Evolutionary conservation across 331 rosid species (phyloP), one percentile per base, ranked within the genome.

Genomic region (Cucumis variabilis): DNA sequence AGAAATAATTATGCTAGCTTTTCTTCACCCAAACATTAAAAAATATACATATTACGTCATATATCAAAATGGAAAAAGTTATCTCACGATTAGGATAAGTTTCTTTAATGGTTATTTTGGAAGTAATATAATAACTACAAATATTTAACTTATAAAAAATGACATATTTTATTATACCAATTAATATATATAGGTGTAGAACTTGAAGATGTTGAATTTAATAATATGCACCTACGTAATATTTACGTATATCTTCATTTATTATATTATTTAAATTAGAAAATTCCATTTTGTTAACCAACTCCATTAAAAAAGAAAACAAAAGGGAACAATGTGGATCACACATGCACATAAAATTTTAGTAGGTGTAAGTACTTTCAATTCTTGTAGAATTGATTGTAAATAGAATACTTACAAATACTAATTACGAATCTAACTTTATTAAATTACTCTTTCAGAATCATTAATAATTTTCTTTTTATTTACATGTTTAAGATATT

Each of bases 31-130:
- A 77, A 24, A 48, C 30, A 77, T 48, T 48, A 77, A 24, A 77
- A 50, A 9, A 50, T 10, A 50, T 50, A 50, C 10, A 48, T 48
- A 48, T 48, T 8, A 6, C 12, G 12, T 48, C 44, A 48, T 48
- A 48, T 48, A 48, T 48, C 44, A 37, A 37, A 37, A 37, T 19
- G 19, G 63, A 7, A 25, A 41, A 77, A 78, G 65, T 25, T 78
- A 3, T 24, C 65, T 50, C 24, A 13, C 8, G n/a, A 48, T 24
- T 10, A 24, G 66, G 83, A 78, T 78, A 78, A 78, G 33, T 50
- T 78, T 48, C n/a, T 50, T 78, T 78, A 77, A 77, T 77, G 17
- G n/a, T 48, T n/a, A n/a, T 77, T 77, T 46, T 50, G 12, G 60
- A 46, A 50, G 27, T 62, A 62, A 55, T 55, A 16, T 37, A 74